Evolutionary conservation across 1,284 basidiomycete genomes (phyloP), one percentile per base, ranked within the genome.

Genomic region (Puccinia hordei): DNA sequence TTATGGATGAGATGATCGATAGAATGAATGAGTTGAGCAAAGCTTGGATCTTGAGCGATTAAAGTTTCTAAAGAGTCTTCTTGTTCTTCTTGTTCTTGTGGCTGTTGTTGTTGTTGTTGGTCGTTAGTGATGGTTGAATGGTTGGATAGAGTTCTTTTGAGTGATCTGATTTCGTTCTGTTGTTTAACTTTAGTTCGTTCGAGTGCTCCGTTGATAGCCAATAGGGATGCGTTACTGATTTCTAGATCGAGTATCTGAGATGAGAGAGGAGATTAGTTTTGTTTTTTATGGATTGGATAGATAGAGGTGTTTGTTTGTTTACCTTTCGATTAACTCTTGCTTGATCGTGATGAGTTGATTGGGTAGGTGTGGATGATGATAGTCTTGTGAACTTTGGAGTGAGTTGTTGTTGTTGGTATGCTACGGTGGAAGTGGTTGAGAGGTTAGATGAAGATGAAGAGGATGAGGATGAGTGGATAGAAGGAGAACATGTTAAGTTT

Each of bases 171-270:
- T 81, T 87, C 87, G 30, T 81, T 82, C 4, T 83, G 82, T 73
- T 87, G 86, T 81, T 86, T 86, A 15, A 85, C 80, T 82, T 87
- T 86, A 27, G 83, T 83, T 13, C 84, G 83, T 66, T 87, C 87
- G 57, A 87, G 83, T 12, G 85, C 83, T 8, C 86, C 83, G 82
- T 87, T 87, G 84, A 87, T 86, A 10, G 85, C 84, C 68, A 87
- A 73, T 22, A 87, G 83, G n/a, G 85, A 86, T 57, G 84, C 83
- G 83, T 87, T 87, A 27, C 86, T 84, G 80, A 87, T 87, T 78
- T 87, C 86, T 9, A 87, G 83, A 78, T 87, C 87, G 13, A 86
- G 83, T 30, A 87, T 84, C 84, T 85, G 57, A n/a, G 24, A 24
- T 55, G 24, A 57, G 24, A 57, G 19, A 10, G 22, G 5, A 12